Evolutionary conservation across 495 filamentous ascomycete genomes (phyloP).

Genomic region (Thozetella sp.): DNA sequence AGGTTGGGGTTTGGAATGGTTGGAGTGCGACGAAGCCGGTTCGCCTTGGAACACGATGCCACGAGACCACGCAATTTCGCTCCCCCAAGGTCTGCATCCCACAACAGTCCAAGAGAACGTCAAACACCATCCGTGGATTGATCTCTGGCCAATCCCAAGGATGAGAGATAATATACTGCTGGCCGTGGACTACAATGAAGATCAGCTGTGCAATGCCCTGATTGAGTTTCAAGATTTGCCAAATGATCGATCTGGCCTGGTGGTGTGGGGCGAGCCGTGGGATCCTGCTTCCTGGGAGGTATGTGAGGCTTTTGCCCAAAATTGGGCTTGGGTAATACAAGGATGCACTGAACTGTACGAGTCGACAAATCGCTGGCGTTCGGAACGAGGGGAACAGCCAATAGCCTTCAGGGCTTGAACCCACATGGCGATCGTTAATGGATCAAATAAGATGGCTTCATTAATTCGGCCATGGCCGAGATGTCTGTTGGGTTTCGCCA

Average conservation of each 20-base stretch:
- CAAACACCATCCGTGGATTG: slow-evolving; percentile 48
- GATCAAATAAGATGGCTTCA: too few relatives aligned
- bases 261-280: slow-evolving; percentile 46
- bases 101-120: not conserved
- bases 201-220: slow-evolving; percentile 29
- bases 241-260: slow-evolving; percentile 18
- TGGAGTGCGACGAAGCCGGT: not conserved
- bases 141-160: slow-evolving; percentile 48
- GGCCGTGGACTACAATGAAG: slow-evolving; percentile 11
- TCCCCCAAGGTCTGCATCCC: not conserved
- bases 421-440: too few relatives aligned
- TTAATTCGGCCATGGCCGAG: too few relatives aligned
- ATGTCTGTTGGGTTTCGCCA: too few relatives aligned
- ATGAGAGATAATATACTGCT: slow-evolving; percentile 42
- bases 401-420: too few relatives aligned
- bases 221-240: slow-evolving; percentile 16
- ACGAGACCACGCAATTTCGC: not conserved
- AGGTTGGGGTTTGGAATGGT: not conserved
- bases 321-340: slow-evolving; percentile 37
- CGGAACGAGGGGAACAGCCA: not conserved
- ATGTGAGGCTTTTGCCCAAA: slow-evolving; percentile 28
- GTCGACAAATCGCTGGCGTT: slow-evolving; percentile 41
- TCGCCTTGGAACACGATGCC: not conserved
- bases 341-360: slow-evolving; percentile 32
- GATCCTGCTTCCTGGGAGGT: slow-evolving; percentile 40